Percentiles rank a stretch among this genome's conserved stretches.
Conservation (phyloP, 2,329 filamentous ascomycete genomes). For the Chrysosporium keratinophilum region DNA sequence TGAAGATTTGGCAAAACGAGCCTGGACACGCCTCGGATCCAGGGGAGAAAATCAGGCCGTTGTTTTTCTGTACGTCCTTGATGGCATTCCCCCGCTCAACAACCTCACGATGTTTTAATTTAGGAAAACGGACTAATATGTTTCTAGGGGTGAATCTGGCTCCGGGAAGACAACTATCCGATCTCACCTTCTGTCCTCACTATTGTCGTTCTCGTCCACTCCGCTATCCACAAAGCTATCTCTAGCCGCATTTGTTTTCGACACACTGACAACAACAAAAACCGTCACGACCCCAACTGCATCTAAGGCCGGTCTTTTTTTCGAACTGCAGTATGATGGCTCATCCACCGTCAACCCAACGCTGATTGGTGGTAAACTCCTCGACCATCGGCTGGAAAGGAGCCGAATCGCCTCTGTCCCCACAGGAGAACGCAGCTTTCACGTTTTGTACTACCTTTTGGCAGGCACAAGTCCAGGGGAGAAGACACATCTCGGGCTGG, state of each 20-base stretch:
- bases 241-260: constrained; percentile 88
- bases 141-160: constrained; percentile 75
- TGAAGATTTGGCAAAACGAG: constrained; percentile 79
- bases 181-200: constrained; percentile 72
- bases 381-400: constrained; percentile 86
- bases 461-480: constrained; percentile 85
- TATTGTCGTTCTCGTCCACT: constrained; percentile 83
- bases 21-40: constrained; percentile 73
- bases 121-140: neutral
- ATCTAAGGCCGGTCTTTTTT: constrained; percentile 89
- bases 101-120: neutral
- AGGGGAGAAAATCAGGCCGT: constrained; percentile 89
- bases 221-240: constrained; percentile 89
- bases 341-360: constrained; percentile 72
- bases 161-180: constrained; percentile 92
- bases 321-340: constrained; percentile 94
- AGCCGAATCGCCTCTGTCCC: constrained; percentile 86
- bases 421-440: constrained; percentile 92
- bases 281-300: constrained; percentile 90
- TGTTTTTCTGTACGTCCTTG: constrained; percentile 68
- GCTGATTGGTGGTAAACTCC: constrained; percentile 83
- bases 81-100: neutral
- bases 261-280: constrained; percentile 93
- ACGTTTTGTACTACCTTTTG: constrained; percentile 88
- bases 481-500: constrained; percentile 69